Percentiles rank a stretch among this genome's conserved stretches.
Conservation (phyloP, 2,329 filamentous ascomycete genomes). For the Penicillium crustosum region DNA sequence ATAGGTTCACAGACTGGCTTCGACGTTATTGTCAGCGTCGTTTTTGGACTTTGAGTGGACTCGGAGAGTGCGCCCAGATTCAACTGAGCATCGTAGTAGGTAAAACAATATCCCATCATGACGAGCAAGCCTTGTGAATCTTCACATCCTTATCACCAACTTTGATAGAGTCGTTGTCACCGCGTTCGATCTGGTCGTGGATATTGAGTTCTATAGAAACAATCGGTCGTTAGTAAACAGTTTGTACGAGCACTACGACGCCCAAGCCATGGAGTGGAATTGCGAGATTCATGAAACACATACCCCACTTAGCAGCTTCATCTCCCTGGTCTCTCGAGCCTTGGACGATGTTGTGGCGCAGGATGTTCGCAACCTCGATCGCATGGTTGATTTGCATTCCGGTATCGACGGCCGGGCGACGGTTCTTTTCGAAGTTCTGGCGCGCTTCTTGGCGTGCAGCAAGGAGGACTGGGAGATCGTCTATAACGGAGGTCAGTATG, state of each 20-base stretch:
- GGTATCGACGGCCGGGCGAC: constrained; percentile 59
- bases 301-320: constrained; percentile 40
- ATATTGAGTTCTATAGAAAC: constrained; percentile 70
- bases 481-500: constrained; percentile 47
- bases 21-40: neutral
- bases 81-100: neutral
- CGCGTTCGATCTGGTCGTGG: constrained; percentile 85
- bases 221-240: constrained; percentile 9
- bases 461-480: constrained; percentile 65
- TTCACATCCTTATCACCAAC: constrained; percentile 47
- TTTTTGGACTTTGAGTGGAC: neutral
- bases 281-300: neutral
- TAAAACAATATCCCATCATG: constrained; percentile 13
- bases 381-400: constrained; percentile 72
- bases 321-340: constrained; percentile 53
- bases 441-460: constrained; percentile 74
- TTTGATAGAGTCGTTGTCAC: constrained; percentile 90
- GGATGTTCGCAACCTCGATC: constrained; percentile 74
- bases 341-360: constrained; percentile 86
- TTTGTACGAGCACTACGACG: too few relatives aligned
- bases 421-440: constrained; percentile 68
- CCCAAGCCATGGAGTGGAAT: neutral
- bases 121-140: constrained; percentile 45
- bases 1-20: neutral
- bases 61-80: constrained; percentile 2